Base-by-base conservation (phyloP, 345 rosid genomes). In the Triadica sebifera region DNA sequence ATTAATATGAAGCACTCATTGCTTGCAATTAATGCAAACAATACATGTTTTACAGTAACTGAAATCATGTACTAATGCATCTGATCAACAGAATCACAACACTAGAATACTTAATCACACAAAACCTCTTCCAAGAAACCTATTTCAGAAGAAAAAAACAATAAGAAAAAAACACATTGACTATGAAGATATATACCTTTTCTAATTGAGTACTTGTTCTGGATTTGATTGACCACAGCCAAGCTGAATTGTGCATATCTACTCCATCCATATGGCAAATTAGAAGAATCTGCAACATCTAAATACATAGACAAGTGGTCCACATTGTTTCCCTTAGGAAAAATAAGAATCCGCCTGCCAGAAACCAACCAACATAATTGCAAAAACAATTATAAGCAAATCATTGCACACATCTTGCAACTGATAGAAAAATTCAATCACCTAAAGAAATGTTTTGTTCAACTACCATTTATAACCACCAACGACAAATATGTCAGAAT, bases 251-350 rank as follows among this genome's bases (percentile, higher is more conserved):
- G 98, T 6, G 97, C 92, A 38, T 86, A 91, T 87, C 98, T 89
- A 85, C 90, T 90, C 99, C 99, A 95, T 41, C 93, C 98, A 59
- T 93, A 89, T 1, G 98, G 93, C 86, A 93, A 86, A 45, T 83
- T 84, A 37, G 84, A 66, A 25, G 98, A 84, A 83, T 95, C 99
- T 17, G 97, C 89, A 82, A 95, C 97, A 86, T 95, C 97, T 85
- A 95, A 82, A 80, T 95, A 95, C 97, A 57, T n/a, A 52, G 98
- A 94, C 85, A 94, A 85, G 78, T 87, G 93, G 3, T 25, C 97
- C 77, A 92, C 97, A 75, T 90, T 91, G 86, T 93, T 91, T 74
- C 98, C 98, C 78, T 90, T 91, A 6, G 98, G 96, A 74, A 93
- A 93, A 58, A 87, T 84, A 69, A 93, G 90, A 67, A 93, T 80